phyloP scores from a whole-genome alignment of 75 land plant genomes.

The Pinus tabuliformis region DNA sequence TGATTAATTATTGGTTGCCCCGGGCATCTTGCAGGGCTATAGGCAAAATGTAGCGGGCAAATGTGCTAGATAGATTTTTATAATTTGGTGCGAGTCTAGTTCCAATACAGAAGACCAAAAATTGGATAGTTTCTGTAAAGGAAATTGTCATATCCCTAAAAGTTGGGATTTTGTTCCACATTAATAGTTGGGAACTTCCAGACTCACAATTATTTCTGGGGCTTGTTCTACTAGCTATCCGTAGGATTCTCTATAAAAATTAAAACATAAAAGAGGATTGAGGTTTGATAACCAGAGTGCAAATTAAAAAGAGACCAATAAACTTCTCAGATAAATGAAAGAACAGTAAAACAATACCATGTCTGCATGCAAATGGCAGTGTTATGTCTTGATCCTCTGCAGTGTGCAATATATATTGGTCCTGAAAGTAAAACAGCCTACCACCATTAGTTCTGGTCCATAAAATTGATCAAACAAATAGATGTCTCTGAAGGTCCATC shows the following conservation, averaged over 20 bases:
- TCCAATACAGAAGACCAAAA: too few relatives aligned
- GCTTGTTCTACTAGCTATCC: background rate
- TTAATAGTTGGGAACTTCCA: background rate
- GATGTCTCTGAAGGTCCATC: background rate
- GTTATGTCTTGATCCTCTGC: constrained; percentile 82
- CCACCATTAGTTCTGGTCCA: background rate
- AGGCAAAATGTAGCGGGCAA: too few relatives aligned
- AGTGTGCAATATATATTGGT: constrained; percentile 92
- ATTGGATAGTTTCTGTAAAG: too few relatives aligned
- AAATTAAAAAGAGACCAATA: background rate
- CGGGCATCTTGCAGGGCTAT: too few relatives aligned
- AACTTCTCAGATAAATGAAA: background rate
- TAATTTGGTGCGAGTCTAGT: too few relatives aligned
- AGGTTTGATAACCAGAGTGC: background rate
- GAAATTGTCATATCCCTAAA: too few relatives aligned
- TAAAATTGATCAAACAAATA: background rate
- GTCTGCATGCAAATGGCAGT: constrained; percentile 98
- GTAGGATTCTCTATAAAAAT: background rate
- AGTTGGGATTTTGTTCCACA: too few relatives aligned
- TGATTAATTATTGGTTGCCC: too few relatives aligned
- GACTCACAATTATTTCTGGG: background rate
- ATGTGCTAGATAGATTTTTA: too few relatives aligned
- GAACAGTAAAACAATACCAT: constrained; percentile 49
- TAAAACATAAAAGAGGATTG: background rate
- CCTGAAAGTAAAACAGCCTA: constrained; percentile 49